A percentile compares a stretch with the other conserved stretches of the same genome.
Conservation (phyloP, 2,329 filamentous ascomycete species). For the Aspergillus fumigatiaffinis region DNA sequence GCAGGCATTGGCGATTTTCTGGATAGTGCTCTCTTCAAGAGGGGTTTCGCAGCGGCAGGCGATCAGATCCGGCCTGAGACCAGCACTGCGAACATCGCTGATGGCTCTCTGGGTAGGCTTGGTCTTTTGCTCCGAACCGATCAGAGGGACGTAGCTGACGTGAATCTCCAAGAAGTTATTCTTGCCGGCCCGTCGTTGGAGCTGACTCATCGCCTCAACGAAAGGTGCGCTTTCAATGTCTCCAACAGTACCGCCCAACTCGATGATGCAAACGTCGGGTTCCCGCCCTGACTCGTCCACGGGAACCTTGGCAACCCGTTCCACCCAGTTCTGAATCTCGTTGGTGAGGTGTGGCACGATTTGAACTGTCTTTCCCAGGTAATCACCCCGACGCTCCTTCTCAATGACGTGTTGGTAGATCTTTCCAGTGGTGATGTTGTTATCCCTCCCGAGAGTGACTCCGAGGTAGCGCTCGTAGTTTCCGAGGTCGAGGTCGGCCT, state of each 20-base stretch:
- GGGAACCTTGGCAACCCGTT: slow-evolving; percentile 76
- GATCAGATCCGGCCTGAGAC: slow-evolving; percentile 73
- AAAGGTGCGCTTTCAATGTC: slow-evolving; percentile 88
- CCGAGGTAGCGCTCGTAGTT: slow-evolving; percentile 80
- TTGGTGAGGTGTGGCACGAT: slow-evolving; percentile 90
- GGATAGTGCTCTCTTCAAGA: slow-evolving; percentile 68
- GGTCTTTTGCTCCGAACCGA: slow-evolving; percentile 78
- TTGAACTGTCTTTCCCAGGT: slow-evolving; percentile 81
- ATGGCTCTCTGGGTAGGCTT: slow-evolving; percentile 95
- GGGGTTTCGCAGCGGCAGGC: slow-evolving; percentile 83
- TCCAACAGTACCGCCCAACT: slow-evolving; percentile 50
- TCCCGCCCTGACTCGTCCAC: slow-evolving; percentile 78
- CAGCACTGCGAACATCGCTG: slow-evolving; percentile 75
- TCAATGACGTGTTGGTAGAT: slow-evolving; percentile 88
- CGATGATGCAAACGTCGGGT: slow-evolving; percentile 86
- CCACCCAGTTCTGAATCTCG: slow-evolving; percentile 88
- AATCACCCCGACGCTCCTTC: slow-evolving; percentile 67
- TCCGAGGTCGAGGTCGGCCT: slow-evolving; percentile 70
- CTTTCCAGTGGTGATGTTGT: slow-evolving; percentile 97
- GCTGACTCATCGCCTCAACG: slow-evolving; percentile 77
- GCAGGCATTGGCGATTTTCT: slow-evolving; percentile 86
- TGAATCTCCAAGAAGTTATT: slow-evolving; percentile 85
- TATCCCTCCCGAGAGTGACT: slow-evolving; percentile 75
- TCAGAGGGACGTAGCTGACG: slow-evolving; percentile 72
- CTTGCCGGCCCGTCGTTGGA: slow-evolving; percentile 67